Percentiles rank a stretch among this genome's conserved stretches.
phyloP scores from a whole-genome alignment of 208 protist genomes.

The Balamuthia mandrillaris region DNA sequence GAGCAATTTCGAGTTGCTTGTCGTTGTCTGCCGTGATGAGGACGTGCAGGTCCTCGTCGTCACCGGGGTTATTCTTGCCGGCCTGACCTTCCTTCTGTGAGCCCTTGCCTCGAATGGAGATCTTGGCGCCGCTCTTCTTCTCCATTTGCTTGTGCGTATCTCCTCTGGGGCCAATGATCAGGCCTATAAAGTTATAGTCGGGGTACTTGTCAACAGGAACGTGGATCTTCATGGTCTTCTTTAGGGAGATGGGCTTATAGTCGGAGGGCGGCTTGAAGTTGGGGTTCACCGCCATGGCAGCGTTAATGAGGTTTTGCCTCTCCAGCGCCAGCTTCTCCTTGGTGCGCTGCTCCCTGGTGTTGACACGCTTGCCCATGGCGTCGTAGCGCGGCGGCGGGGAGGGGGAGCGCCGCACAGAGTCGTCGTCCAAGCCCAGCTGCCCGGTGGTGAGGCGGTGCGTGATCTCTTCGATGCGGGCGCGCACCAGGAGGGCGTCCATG shows the following conservation, averaged over 20 bases:
- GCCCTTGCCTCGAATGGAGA: constrained; percentile 76
- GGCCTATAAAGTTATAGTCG: constrained; percentile 77
- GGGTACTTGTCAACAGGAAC: constrained; percentile 73
- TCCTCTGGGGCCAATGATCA: constrained; percentile 78
- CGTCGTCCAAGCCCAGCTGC: constrained; percentile 15
- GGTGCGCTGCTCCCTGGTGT: constrained; percentile 61
- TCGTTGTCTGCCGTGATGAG: constrained; percentile 68
- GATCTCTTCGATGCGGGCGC: constrained; percentile 20
- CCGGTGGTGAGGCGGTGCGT: background rate
- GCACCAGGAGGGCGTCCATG: constrained; percentile 24
- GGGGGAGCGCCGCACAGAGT: constrained; percentile 50
- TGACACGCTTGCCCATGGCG: constrained; percentile 52
- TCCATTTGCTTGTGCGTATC: constrained; percentile 77
- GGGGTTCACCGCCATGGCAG: constrained; percentile 39
- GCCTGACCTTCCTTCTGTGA: constrained; percentile 71
- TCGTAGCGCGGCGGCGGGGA: constrained; percentile 70
- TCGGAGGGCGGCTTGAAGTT: constrained; percentile 38
- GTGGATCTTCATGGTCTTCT: constrained; percentile 59
- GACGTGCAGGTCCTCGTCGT: constrained; percentile 70
- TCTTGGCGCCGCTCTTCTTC: constrained; percentile 71
- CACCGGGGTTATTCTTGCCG: constrained; percentile 25
- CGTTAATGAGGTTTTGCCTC: constrained; percentile 51
- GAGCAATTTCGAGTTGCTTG: constrained; percentile 55
- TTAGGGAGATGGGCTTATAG: constrained; percentile 30
- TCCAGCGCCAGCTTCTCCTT: constrained; percentile 50